Evolutionary conservation across 176 grass and related monocot species (phyloP), one percentile per base, ranked within the genome.

Genomic region (Poa pratensis): DNA sequence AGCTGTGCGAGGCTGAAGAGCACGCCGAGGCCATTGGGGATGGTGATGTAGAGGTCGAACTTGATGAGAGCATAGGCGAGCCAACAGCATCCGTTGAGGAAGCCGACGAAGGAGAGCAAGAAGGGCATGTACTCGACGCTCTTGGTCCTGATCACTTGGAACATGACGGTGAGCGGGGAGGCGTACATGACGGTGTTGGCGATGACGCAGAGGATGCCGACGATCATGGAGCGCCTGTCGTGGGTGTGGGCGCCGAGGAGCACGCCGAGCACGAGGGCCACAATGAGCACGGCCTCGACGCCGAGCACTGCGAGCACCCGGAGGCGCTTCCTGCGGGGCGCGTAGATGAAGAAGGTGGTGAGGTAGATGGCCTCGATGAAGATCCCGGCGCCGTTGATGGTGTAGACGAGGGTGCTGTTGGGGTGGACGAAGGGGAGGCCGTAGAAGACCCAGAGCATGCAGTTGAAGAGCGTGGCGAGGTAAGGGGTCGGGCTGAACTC

Each of bases 71-170:
- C 87, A 52, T 97, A 97, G 58, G 77, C 15, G 5, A 88, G 90
- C 94, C 92, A 97, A 81, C 88, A 94, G 34, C 75, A 5, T 14
- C 87, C 91, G 34, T 96, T 96, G 67, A 91, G 46, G 42, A 93
- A 86, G 69, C 69, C 42, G 34, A 80, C 84, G 6, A 96, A 26
- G 0, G 94, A 91, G 35, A 96, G 75, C 17, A 69, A 73, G 64
- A 96, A 91, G 5, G 94, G 94, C 94, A 96, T 96, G 86, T 91
- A 96, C 81, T 88, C 48, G 18, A 96, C 91, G 54, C 90, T 97
- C 73, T 87, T 92, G 9, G 92, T 90, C 7, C 50, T 69, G 42
- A 94, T 87, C 14, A 94, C 95, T 9, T 77, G 57, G 49, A 5
- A 57, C 95, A 94, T 93, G 86, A 93, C 35, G 39, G 75, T 81